Conservation (phyloP, 352 stramenopile genomes). For the Phytophthora cactorum region DNA sequence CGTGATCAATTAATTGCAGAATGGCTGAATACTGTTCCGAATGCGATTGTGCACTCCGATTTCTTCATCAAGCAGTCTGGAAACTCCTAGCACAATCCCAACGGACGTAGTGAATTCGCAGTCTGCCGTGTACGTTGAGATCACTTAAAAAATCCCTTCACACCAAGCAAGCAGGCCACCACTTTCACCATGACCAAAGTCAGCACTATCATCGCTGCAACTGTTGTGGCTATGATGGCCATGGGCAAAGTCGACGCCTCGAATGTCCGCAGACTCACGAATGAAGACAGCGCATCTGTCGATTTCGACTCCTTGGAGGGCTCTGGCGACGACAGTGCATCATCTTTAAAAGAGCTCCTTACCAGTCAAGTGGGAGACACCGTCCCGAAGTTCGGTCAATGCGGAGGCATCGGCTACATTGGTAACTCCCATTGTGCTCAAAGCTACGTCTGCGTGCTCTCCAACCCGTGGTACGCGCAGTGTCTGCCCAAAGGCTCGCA, state of each 20-base stretch:
- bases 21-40: constrained; percentile 6
- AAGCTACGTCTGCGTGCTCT: constrained; percentile 36
- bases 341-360: constrained; percentile 5
- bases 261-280: constrained; percentile 12
- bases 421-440: constrained; percentile 21
- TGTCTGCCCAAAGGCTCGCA: constrained; percentile 35
- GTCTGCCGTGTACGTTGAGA: not conserved
- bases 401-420: constrained; percentile 28
- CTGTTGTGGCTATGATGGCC: constrained; percentile 5
- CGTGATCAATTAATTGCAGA: not conserved
- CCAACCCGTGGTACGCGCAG: constrained; percentile 51
- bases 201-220: not conserved
- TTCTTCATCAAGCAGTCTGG: not conserved
- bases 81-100: constrained; percentile 10
- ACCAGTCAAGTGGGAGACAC: constrained; percentile 12
- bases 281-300: constrained; percentile 11
- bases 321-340: constrained; percentile 14
- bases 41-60: constrained; percentile 17
- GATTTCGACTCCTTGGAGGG: constrained; percentile 12
- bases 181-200: constrained; percentile 17
- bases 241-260: constrained; percentile 8
- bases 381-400: constrained; percentile 38
- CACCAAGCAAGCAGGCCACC: not conserved
- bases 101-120: not conserved
- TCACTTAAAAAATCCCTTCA: constrained; percentile 25